Percentiles rank a stretch among this genome's conserved stretches.
Evolutionary conservation across 805 yeast genomes (phyloP).

Genomic region (Zygosaccharomyces rouxii): DNA sequence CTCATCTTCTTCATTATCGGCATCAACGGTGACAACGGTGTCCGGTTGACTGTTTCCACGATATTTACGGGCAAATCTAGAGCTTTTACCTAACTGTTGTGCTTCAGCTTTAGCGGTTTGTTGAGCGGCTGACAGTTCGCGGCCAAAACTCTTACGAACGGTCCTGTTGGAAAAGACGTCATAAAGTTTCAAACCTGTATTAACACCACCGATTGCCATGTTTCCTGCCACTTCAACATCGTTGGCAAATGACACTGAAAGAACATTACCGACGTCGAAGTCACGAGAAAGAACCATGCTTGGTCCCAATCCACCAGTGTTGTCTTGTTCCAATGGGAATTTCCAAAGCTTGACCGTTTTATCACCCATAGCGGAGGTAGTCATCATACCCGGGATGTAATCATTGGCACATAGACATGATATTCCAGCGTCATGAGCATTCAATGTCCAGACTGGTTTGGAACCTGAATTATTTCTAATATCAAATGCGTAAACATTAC

Average conservation of each 20-base stretch:
- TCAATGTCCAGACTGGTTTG: constrained; percentile 87
- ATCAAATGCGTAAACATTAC: constrained; percentile 85
- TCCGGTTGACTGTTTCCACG: constrained; percentile 45
- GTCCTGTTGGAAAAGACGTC: constrained; percentile 80
- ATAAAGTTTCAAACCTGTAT: constrained; percentile 84
- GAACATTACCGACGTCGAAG: constrained; percentile 90
- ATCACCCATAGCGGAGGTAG: constrained; percentile 90
- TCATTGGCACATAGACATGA: constrained; percentile 71
- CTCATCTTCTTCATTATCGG: constrained; percentile 58
- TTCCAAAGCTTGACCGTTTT: constrained; percentile 86
- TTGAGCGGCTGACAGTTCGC: constrained; percentile 54
- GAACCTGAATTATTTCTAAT: constrained; percentile 54
- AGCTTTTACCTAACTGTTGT: constrained; percentile 49
- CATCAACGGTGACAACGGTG: constrained; percentile 57
- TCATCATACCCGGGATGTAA: constrained; percentile 65
- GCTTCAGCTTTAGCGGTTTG: constrained; percentile 55
- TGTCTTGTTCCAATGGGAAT: constrained; percentile 41
- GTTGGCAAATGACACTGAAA: constrained; percentile 76
- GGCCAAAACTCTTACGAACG: constrained; percentile 64
- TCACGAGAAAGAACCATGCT: constrained; percentile 88
- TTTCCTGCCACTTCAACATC: constrained; percentile 84
- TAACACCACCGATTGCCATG: constrained; percentile 81
- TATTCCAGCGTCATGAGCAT: constrained; percentile 95
- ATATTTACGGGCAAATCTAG: constrained; percentile 75
- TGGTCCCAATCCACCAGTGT: constrained; percentile 44